Evolutionary conservation across 106 monocot species (phyloP), one percentile per base, ranked within the genome.

Genomic region (Vanilla planifolia): DNA sequence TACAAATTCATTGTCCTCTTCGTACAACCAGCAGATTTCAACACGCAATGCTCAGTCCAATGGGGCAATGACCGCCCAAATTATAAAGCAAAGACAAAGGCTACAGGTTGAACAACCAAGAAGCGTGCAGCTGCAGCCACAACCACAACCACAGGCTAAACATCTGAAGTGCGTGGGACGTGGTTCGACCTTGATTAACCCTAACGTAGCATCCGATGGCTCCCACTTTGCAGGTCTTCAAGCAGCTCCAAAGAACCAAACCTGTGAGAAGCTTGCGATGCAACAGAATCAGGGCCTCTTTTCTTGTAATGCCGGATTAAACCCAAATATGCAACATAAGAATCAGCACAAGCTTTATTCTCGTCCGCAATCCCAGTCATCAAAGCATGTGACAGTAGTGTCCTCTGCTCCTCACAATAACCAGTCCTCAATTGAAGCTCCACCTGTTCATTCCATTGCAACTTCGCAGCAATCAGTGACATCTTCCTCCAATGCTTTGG

Each of bases 11-110:
- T 56, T 74, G 11, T 79, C 73, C 42, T 25, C 63, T 14, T 83
- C 75, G 44, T 73, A 80, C 36, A 83, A 77, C 53, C 83, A 77
- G 67, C 75, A 80, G 44, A 61, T 59, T 16, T 58, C 73, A 46
- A 14, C 78, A 43, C 75, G 67, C 21, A 75, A 73, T 48, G 36
- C 63, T n/a, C 78, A 61, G 47, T 13, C 71, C 48, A 46, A 44
- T 56, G 21, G 55, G 24, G 68, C 48, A 23, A 36, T 77, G 8
- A 48, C 75, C 5, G 75, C 64, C 69, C 84, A 76, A 62, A 39
- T 68, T 27, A 65, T 64, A 37, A 96, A 96, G 64, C 91, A 81
- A 53, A 81, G 85, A 71, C n/a, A n/a, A n/a, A n/a, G n/a, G n/a
- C n/a, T n/a, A n/a, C 81, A 82, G 13, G 77, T 70, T 29, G 77